phyloP scores from a whole-genome alignment of 192 early-diverging fungal species.

The Gonapodya prolifera region DNA sequence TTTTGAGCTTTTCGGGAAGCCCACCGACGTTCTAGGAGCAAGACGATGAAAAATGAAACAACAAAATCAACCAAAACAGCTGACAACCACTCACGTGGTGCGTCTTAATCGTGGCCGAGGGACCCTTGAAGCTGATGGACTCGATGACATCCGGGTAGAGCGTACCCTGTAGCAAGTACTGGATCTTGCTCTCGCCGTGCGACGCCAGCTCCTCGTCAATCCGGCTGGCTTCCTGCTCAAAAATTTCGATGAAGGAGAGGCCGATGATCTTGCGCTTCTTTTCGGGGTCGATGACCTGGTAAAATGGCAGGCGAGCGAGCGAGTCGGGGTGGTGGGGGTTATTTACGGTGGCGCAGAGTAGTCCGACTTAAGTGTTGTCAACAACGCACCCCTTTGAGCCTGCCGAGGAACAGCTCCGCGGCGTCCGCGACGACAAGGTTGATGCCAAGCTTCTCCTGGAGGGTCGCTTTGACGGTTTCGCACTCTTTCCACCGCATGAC shows the following conservation, averaged over 20 bases:
- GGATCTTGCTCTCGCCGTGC: slow-evolving; percentile 62
- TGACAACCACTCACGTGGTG: slow-evolving; percentile 60
- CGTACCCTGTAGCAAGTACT: slow-evolving; percentile 94
- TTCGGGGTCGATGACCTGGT: slow-evolving; percentile 74
- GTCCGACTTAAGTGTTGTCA: too few relatives aligned
- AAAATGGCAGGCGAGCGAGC: background rate
- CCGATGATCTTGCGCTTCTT: slow-evolving; percentile 98
- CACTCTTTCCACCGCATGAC: slow-evolving; percentile 98
- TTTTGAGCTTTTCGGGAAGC: slow-evolving; percentile 88
- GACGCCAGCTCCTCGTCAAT: slow-evolving; percentile 70
- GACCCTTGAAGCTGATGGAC: slow-evolving; percentile 97
- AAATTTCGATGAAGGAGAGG: slow-evolving; percentile 97
- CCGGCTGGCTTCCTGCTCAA: slow-evolving; percentile 80
- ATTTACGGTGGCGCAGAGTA: too few relatives aligned
- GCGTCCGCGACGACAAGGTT: slow-evolving; percentile 90
- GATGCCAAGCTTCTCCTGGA: slow-evolving; percentile 84
- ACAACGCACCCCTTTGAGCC: slow-evolving; percentile 62
- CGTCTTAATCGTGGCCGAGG: slow-evolving; percentile 96
- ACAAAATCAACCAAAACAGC: background rate
- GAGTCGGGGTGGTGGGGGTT: too few relatives aligned
- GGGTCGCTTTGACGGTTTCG: slow-evolving; percentile 62
- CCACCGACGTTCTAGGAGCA: slow-evolving; percentile 78
- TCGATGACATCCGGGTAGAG: slow-evolving; percentile 99
- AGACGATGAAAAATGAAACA: background rate
- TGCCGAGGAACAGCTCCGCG: slow-evolving; percentile 65